Evolutionary conservation across 352 stramenopile genomes (phyloP).

Genomic region (Phytophthora palmivora): DNA sequence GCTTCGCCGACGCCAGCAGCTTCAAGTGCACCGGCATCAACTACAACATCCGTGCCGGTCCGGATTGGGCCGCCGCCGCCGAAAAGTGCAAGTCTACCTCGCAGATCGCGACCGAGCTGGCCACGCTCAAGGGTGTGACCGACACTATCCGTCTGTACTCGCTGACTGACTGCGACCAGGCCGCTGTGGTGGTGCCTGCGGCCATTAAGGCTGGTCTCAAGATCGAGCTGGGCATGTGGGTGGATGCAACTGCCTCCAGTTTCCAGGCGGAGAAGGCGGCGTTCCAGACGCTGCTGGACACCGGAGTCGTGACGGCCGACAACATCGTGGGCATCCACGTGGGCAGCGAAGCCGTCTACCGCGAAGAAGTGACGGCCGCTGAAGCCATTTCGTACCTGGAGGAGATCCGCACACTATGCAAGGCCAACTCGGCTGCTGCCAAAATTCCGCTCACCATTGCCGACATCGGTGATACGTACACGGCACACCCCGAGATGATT

Average conservation of each 20-base stretch:
- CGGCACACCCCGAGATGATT: conserved; percentile 57
- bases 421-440: conserved; percentile 33
- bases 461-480: conserved; percentile 66
- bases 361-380: conserved; percentile 51
- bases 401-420: conserved; percentile 58
- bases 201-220: conserved; percentile 53
- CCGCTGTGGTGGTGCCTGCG: conserved; percentile 41
- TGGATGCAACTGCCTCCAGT: conserved; percentile 44
- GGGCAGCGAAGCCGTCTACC: conserved; percentile 75
- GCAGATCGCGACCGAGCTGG: conserved; percentile 59
- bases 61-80: conserved; percentile 53
- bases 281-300: conserved; percentile 53
- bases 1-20: conserved; percentile 32
- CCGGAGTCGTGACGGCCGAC: conserved; percentile 42
- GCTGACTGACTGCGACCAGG: conserved; percentile 62
- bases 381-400: conserved; percentile 59
- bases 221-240: conserved; percentile 65
- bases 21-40: conserved; percentile 71
- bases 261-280: conserved; percentile 51
- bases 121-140: conserved; percentile 51
- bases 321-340: conserved; percentile 69
- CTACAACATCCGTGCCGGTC: conserved; percentile 73
- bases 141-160: conserved; percentile 61
- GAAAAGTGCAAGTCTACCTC: conserved; percentile 64
- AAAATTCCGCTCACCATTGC: conserved; percentile 67